Base-by-base conservation (phyloP, 169 alveolate species). In the Cryptosporidium parvum region DNA sequence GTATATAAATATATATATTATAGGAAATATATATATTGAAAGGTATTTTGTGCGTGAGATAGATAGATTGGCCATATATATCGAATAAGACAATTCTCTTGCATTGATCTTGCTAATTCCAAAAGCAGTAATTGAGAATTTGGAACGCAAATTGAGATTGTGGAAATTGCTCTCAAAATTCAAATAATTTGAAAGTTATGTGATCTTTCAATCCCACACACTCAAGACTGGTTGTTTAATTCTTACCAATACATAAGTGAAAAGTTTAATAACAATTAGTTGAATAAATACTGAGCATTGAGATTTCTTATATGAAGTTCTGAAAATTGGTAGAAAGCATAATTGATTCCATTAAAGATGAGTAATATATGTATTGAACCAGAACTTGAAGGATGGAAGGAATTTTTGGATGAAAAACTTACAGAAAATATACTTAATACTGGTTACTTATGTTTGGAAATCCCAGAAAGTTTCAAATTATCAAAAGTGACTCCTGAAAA, bases 391-490 rank as follows among this genome's bases (percentile, higher is more conserved):
- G 52, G 39, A 4, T 80, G 89, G 89, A 67, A 37, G 89, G 37
- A 5, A 7, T 65, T 62, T 48, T 29, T 80, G 35, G 80, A 80
- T n/a, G 51, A 65, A 48, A 62, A 59, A 21, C 51, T 80, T 26
- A 80, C 89, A 23, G 42, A 14, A 26, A 44, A 80, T 10, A 70
- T 44, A 14, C 31, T 80, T 8, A 65, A 62, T 29, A 80, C 37
- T 23, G 89, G 89, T 3, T 61, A 61, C 59, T 31, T 44, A 14
- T 62, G 68, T 42, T 29, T 80, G 29, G 62, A 80, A 21, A 59
- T 80, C 7, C 89, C 75, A 16, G 89, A 59, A 21, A 59, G 80
- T 44, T 39, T 80, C 18, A 80, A 80, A 35, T 59, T 80, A 18
- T 18, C 65, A n/a, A 80, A 39, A 44, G 31, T 80, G 21, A 42